Conservation (phyloP, 116 monocot species). For the Papilionanthe hybrid region DNA sequence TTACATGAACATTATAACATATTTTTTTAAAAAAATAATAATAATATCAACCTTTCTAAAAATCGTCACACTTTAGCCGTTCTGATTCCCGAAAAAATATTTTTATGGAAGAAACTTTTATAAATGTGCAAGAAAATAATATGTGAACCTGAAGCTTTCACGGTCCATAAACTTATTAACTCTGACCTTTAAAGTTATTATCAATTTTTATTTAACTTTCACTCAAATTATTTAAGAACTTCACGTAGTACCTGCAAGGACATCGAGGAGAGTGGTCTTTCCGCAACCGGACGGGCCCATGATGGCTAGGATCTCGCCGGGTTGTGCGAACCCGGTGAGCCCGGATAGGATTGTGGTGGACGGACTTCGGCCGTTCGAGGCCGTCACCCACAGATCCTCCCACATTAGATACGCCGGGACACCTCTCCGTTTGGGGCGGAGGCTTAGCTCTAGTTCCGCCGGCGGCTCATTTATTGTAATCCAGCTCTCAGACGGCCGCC, state of each 20-base stretch:
- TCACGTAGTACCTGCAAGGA: slow-evolving; percentile 4
- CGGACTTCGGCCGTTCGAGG: neutral
- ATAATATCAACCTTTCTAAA: no score
- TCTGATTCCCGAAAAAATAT: no score
- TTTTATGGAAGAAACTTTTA: no score
- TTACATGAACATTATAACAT: no score
- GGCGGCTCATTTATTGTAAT: neutral
- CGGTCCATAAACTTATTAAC: no score
- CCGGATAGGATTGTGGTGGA: neutral
- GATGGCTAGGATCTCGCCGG: slow-evolving; percentile 13
- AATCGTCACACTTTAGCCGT: no score
- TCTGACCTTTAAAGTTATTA: no score
- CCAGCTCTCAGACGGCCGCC: neutral
- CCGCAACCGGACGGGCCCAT: slow-evolving; percentile 23
- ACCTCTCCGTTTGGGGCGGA: neutral
- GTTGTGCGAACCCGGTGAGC: slow-evolving; percentile 15
- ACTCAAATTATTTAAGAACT: no score
- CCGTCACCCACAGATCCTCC: slow-evolving; percentile 18
- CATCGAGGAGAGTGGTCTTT: slow-evolving; percentile 14
- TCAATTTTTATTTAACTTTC: no score
- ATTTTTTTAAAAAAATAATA: no score
- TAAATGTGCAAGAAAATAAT: no score
- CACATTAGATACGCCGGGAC: slow-evolving; percentile 7
- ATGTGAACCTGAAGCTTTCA: no score
- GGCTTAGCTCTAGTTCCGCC: neutral